Evolutionary conservation across 805 yeast species (phyloP).

Genomic region (Yamadazyma sp.): DNA sequence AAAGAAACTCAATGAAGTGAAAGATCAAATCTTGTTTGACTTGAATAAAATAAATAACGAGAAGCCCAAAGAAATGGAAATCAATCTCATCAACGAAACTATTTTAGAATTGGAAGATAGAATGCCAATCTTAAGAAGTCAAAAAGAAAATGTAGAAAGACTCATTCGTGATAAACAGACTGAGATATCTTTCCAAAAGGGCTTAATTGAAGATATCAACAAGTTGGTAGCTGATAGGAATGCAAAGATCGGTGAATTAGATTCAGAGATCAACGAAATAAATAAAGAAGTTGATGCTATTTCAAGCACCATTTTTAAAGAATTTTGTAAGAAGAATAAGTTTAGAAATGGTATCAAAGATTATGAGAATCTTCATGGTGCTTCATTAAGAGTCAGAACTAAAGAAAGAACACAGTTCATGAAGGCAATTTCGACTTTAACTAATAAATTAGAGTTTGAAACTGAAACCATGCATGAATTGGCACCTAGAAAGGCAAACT

Average conservation of each 20-base stretch:
- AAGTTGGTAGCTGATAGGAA: conserved; percentile 16
- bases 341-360: conserved; percentile 55
- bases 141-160: conserved; percentile 43
- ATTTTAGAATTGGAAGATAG: conserved; percentile 33
- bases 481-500: conserved; percentile 39
- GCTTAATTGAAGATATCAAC: conserved; percentile 10
- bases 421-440: conserved; percentile 58
- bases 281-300: conserved; percentile 21
- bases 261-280: conserved; percentile 20
- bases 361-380: conserved; percentile 69
- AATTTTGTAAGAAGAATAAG: conserved; percentile 54
- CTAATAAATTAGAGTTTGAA: conserved; percentile 65
- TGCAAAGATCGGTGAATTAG: conserved; percentile 13
- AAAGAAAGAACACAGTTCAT: conserved; percentile 60
- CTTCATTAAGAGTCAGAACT: conserved; percentile 50
- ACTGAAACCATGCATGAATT: conserved; percentile 55
- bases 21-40: conserved; percentile 50
- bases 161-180: conserved; percentile 40
- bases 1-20: conserved; percentile 47
- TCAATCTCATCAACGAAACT: conserved; percentile 57
- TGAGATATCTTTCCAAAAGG: conserved; percentile 51
- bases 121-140: conserved; percentile 42
- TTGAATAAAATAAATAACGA: conserved; percentile 46
- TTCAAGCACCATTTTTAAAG: conserved; percentile 45
- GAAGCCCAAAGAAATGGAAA: conserved; percentile 53